A percentile compares a stretch with the other conserved stretches of the same genome.
These are phyloP conservation scores for Prototheca stagnorum DNA, from an alignment of 163 green algal genomes.

Conservation along the genomic window DNA sequence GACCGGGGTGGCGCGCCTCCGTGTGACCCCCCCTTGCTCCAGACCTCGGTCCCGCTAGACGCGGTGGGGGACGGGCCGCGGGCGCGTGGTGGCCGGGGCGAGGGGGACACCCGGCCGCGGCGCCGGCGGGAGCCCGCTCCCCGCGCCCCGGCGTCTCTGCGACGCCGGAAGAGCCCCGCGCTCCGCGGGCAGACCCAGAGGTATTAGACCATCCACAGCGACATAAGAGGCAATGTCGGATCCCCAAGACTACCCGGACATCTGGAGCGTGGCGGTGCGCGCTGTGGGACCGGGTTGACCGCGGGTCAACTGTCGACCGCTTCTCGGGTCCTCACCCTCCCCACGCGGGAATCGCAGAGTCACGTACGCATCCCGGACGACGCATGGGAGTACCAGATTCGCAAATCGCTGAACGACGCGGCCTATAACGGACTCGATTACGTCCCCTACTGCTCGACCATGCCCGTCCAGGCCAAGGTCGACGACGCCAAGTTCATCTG, in stretches of 20 bases:
- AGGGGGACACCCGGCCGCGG: neutral
- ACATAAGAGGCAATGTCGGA: no score
- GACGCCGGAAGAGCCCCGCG: neutral
- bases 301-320: neutral
- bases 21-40: neutral
- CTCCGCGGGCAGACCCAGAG: neutral
- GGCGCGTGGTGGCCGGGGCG: neutral
- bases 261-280: constrained; percentile 1
- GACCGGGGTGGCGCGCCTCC: neutral
- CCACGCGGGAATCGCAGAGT: no score
- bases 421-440: constrained; percentile 59
- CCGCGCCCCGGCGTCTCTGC: no score
- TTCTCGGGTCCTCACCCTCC: no score
- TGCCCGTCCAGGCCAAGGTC: constrained; percentile 40
- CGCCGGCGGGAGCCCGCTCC: neutral
- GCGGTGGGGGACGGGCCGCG: no score
- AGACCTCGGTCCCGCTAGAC: neutral
- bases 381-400: constrained; percentile 59
- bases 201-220: no score
- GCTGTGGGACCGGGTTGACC: neutral
- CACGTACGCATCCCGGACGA: constrained; percentile 40
- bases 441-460: constrained; percentile 57
- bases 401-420: constrained; percentile 52
- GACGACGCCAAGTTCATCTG: constrained; percentile 55
- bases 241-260: neutral